phyloP scores from a whole-genome alignment of 2,329 filamentous ascomycete genomes.

The Hypoxylon sp. region DNA sequence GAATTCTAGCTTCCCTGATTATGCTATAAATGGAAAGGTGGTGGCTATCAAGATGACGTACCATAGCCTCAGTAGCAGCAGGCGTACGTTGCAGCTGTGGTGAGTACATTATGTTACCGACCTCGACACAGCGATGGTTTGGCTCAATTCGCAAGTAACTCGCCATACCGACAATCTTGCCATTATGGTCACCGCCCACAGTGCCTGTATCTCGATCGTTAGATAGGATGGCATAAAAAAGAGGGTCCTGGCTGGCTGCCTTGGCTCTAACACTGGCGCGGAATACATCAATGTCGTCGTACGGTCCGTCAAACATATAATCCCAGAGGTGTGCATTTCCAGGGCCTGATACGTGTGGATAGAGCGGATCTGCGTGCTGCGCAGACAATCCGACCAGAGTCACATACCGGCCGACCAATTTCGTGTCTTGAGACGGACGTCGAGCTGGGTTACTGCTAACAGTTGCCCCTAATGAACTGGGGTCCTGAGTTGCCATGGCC shows the following conservation, averaged over 20 bases:
- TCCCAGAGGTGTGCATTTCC: conserved; percentile 49
- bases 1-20: not conserved
- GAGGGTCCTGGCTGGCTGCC: conserved; percentile 40
- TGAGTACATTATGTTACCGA: conserved; percentile 70
- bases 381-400: conserved; percentile 44
- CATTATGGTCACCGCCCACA: conserved; percentile 23
- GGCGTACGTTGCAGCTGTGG: conserved; percentile 66
- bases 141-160: conserved; percentile 63
- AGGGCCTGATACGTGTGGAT: conserved; percentile 45
- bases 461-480: conserved; percentile 40
- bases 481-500: conserved; percentile 28
- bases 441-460: conserved; percentile 36
- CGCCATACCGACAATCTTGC: conserved; percentile 47
- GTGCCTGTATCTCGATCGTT: conserved; percentile 15
- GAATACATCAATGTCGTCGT: conserved; percentile 43
- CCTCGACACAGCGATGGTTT: conserved; percentile 66
- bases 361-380: conserved; percentile 45
- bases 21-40: not conserved
- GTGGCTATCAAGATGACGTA: conserved; percentile 6
- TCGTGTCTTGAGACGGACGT: conserved; percentile 42
- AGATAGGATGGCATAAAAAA: conserved; percentile 50
- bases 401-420: conserved; percentile 44
- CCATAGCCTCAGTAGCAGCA: conserved; percentile 69
- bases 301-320: conserved; percentile 50
- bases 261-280: conserved; percentile 39